Conservation (phyloP, 1,284 basidiomycete genomes). For the Fomes fomentarius region DNA sequence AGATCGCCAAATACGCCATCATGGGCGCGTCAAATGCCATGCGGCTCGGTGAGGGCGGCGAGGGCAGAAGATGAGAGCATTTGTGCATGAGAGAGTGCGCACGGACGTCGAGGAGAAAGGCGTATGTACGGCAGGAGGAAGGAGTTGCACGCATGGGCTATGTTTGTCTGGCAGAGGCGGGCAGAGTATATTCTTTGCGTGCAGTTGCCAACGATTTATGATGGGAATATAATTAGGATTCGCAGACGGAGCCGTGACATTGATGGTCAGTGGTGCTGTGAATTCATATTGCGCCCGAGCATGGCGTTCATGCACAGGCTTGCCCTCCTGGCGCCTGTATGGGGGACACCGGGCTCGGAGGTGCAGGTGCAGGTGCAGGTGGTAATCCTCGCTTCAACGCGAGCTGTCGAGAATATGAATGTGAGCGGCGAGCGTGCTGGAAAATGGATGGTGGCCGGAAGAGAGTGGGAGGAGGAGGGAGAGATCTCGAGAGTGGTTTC, state of each 20-base stretch:
- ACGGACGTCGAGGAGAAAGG: not conserved
- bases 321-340: too few relatives aligned
- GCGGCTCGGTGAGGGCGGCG: not conserved
- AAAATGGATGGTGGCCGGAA: not conserved
- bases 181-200: too few relatives aligned
- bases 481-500: constrained; percentile 13
- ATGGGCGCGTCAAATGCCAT: not conserved
- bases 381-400: too few relatives aligned
- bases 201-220: too few relatives aligned
- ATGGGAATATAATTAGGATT: not conserved
- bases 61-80: not conserved
- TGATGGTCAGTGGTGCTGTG: constrained; percentile 1
- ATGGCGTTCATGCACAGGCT: too few relatives aligned
- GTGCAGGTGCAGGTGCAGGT: too few relatives aligned
- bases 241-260: not conserved
- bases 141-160: too few relatives aligned
- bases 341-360: too few relatives aligned
- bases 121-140: too few relatives aligned
- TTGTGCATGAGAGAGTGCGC: too few relatives aligned
- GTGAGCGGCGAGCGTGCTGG: too few relatives aligned
- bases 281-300: not conserved
- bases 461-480: not conserved
- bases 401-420: too few relatives aligned
- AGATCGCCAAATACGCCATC: not conserved
- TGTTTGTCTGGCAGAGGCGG: not conserved